phyloP scores from a whole-genome alignment of 1,284 basidiomycete genomes.

The Xanthoconium separans region DNA sequence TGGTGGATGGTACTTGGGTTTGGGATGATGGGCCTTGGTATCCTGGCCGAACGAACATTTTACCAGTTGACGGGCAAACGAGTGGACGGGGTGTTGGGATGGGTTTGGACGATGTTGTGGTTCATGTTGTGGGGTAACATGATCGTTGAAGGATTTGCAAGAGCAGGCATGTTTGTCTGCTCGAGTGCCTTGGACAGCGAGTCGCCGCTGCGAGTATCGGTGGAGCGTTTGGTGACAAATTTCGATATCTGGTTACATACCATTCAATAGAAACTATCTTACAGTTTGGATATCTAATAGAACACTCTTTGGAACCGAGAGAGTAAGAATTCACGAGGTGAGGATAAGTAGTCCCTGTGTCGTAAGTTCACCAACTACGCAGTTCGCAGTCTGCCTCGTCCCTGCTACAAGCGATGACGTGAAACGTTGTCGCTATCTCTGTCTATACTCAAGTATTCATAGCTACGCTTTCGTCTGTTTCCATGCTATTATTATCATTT shows the following conservation, averaged over 20 bases:
- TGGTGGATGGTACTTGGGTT: slow-evolving; percentile 49
- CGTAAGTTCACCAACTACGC: too few relatives aligned
- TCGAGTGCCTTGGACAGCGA: slow-evolving; percentile 13
- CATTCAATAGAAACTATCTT: too few relatives aligned
- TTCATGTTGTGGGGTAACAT: slow-evolving; percentile 44
- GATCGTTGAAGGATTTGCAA: slow-evolving; percentile 49
- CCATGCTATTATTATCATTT: too few relatives aligned
- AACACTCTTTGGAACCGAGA: too few relatives aligned
- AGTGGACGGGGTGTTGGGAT: slow-evolving; percentile 39
- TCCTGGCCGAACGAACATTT: slow-evolving; percentile 43
- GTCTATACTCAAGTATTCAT: too few relatives aligned
- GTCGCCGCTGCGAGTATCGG: slow-evolving; percentile 13
- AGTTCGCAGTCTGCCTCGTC: too few relatives aligned
- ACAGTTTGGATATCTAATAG: too few relatives aligned
- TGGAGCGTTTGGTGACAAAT: slow-evolving; percentile 9
- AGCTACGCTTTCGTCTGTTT: too few relatives aligned
- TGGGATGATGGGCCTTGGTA: slow-evolving; percentile 51
- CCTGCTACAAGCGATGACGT: too few relatives aligned
- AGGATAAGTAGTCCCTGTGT: too few relatives aligned
- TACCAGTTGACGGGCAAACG: slow-evolving; percentile 33
- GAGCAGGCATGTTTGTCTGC: slow-evolving; percentile 41
- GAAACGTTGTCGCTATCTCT: too few relatives aligned
- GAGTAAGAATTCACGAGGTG: too few relatives aligned
- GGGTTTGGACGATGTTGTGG: slow-evolving; percentile 54
- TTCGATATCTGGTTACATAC: slow-evolving; percentile 23